Evolutionary conservation across 1,284 basidiomycete species (phyloP).

Genomic region (Austroboletus novae-zelandiae): DNA sequence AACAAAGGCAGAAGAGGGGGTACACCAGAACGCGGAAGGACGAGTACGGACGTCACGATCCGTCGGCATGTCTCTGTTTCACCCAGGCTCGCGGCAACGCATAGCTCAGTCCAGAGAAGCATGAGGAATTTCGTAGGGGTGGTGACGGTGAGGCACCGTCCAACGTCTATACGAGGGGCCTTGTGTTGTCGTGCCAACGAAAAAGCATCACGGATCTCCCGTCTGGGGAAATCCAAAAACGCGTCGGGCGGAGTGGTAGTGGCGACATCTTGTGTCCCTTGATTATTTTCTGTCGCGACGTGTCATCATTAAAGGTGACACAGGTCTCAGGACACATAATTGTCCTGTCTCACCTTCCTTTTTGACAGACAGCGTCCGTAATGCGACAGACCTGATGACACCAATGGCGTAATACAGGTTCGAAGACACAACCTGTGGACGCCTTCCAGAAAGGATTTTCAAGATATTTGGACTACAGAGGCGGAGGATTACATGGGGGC

Average conservation of each 20-base stretch:
- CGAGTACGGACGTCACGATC: slow-evolving; percentile 62
- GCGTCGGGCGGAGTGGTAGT: slow-evolving; percentile 21
- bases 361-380: slow-evolving; percentile 42
- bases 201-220: slow-evolving; percentile 55
- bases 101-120: slow-evolving; percentile 61
- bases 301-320: slow-evolving; percentile 2
- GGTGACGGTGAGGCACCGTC: slow-evolving; percentile 54
- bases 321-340: neutral
- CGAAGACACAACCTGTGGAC: slow-evolving; percentile 28
- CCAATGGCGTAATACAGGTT: slow-evolving; percentile 38
- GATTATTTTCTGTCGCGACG: slow-evolving; percentile 12
- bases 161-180: slow-evolving; percentile 59
- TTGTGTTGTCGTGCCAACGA: slow-evolving; percentile 54
- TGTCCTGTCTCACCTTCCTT: slow-evolving; percentile 27
- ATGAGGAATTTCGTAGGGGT: slow-evolving; percentile 60
- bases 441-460: slow-evolving; percentile 46
- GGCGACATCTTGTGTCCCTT: slow-evolving; percentile 13
- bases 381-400: slow-evolving; percentile 43
- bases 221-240: slow-evolving; percentile 47
- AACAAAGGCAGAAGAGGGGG: slow-evolving; percentile 73
- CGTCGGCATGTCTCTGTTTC: slow-evolving; percentile 59
- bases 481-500: slow-evolving; percentile 61
- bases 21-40: slow-evolving; percentile 50
- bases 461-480: slow-evolving; percentile 61
- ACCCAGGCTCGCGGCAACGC: slow-evolving; percentile 47